These are phyloP conservation scores for Claviceps capensis DNA, from an alignment of 2,329 filamentous ascomycete species.

Conservation along the genomic window DNA sequence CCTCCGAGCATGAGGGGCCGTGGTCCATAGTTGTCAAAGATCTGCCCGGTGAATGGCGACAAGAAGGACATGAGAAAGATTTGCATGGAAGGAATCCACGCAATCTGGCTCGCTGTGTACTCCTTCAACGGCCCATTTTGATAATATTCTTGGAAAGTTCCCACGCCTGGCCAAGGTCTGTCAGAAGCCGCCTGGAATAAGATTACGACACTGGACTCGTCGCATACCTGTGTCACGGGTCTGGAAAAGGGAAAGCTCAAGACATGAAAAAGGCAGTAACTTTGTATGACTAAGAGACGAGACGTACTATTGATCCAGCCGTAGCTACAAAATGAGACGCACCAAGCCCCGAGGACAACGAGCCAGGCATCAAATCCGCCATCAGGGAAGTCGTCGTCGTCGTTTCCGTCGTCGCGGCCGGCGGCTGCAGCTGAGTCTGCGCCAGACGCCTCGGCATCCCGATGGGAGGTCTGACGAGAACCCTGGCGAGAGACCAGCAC, in stretches of 20 bases:
- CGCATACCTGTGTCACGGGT: too few species aligned
- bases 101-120: constrained; percentile 39
- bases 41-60: constrained; percentile 2
- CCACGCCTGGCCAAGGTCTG: constrained; percentile 19
- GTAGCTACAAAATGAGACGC: constrained; percentile 21
- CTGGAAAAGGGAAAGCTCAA: neutral
- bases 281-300: neutral
- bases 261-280: neutral
- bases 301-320: constrained; percentile 14
- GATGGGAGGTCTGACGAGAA: constrained; percentile 2
- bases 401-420: neutral
- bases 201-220: too few species aligned
- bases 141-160: constrained; percentile 47
- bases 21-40: constrained; percentile 51
- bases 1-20: constrained; percentile 38
- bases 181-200: neutral
- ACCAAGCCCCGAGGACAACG: constrained; percentile 21
- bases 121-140: constrained; percentile 30
- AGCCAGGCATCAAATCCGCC: constrained; percentile 20
- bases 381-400: constrained; percentile 9
- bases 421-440: neutral
- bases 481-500: constrained; percentile 3
- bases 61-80: constrained; percentile 9
- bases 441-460: neutral
- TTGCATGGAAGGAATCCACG: constrained; percentile 48